Percentiles rank a stretch among this genome's conserved stretches.
These are phyloP conservation scores for Cylindrotheca fusiformis DNA, from an alignment of 108 stramenopile species.

Conservation along the genomic window DNA sequence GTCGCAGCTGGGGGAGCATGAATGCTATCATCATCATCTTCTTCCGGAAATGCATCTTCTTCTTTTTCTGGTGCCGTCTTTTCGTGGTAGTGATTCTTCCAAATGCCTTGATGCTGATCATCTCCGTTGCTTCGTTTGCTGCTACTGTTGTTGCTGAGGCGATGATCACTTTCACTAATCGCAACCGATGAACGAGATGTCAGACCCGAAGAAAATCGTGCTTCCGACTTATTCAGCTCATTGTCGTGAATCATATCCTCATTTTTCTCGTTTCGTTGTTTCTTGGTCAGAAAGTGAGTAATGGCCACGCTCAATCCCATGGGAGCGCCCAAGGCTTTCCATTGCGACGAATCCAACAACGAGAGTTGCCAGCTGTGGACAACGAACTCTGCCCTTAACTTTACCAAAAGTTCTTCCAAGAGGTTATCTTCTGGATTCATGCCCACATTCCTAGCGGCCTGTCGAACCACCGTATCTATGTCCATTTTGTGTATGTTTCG, in stretches of 20 bases:
- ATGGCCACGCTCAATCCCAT: conserved; percentile 30
- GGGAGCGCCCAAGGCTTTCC: conserved; percentile 20
- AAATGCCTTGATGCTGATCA: too few relatives aligned
- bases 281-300: not conserved
- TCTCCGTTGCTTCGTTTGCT: too few relatives aligned
- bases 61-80: too few relatives aligned
- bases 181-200: not conserved
- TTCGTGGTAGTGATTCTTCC: too few relatives aligned
- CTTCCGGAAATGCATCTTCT: too few relatives aligned
- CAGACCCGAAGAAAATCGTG: not conserved
- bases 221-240: not conserved
- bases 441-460: not conserved
- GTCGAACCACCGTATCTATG: not conserved
- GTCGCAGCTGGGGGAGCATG: too few relatives aligned
- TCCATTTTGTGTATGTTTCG: not conserved
- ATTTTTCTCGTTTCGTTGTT: not conserved
- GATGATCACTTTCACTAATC: not conserved
- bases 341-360: conserved; percentile 20
- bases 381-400: conserved; percentile 19
- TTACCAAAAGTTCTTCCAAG: not conserved
- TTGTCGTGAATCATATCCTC: not conserved
- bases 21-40: too few relatives aligned
- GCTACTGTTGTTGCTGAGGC: too few relatives aligned
- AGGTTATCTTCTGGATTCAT: not conserved
- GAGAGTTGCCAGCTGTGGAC: conserved; percentile 29